Evolutionary conservation across 2,329 filamentous ascomycete species (phyloP), one percentile per base, ranked within the genome.

Genomic region (Hypoxylon sp.): DNA sequence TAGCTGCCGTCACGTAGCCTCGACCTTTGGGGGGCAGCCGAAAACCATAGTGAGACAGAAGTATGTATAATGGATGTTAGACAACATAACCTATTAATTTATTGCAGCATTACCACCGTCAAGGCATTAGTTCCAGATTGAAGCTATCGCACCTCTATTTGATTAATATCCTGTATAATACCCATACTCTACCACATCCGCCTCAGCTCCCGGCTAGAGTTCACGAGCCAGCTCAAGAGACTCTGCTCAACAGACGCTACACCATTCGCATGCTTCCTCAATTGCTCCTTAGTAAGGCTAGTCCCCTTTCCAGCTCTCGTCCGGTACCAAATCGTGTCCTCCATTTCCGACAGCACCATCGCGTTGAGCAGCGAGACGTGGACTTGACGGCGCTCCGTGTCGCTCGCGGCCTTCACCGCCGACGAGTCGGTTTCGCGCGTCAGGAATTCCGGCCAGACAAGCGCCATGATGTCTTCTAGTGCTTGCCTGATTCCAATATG

Each of bases 401-500:
- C 73, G 9, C 60, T 61, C 5, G 19, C 29, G 2, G 66, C 51
- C 39, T 65, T 72, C 24, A 65, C 47, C 4, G 47, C 61, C 44
- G 74, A 70, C 11, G 29, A 14, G 10, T 63, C 55, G 1, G 70
- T 73, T 35, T 65, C 57, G 42, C 71, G 71, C 39, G 74, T 75
- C 17, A 68, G 50, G 67, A 75, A 72, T n/a, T 71, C 71, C 5
- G 74, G 70, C 39, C 73, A 70, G 3, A 73, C 39, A 6, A 75
- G 70, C 51, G 33, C 24, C 51, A 72, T 65, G 17, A 72, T 37
- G 2, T 72, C 63, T 13, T 59, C 26, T 4, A 74, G 39, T 11
- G 60, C 55, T 2, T 57, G 55, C 19, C 46, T 58, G n/a, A 74
- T 22, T 6, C 70, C 72, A 6, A 54, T 4, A 13, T 52, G 22